These are phyloP conservation scores for Trichoderma sp. DNA, from an alignment of 2,329 filamentous ascomycete species.

Conservation along the genomic window DNA sequence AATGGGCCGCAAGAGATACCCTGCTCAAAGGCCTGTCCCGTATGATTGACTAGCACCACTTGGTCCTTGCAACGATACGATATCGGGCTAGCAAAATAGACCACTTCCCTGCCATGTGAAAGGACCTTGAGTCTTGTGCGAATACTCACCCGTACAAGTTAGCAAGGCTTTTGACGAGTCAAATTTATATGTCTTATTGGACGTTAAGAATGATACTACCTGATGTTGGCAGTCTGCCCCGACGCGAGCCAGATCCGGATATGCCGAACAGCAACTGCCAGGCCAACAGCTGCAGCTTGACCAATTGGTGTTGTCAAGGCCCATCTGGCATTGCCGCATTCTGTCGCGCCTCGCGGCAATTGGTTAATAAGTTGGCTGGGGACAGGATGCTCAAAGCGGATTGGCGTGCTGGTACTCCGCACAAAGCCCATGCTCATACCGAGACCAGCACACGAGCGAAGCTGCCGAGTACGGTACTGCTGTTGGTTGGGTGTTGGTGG, in stretches of 20 bases:
- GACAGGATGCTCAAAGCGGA: background rate
- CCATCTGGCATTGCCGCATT: background rate
- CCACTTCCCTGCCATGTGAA: background rate
- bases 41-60: background rate
- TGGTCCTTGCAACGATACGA: background rate
- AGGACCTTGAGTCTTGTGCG: background rate
- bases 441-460: background rate
- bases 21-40: background rate
- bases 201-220: background rate
- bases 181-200: background rate
- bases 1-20: background rate
- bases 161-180: background rate
- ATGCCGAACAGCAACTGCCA: background rate
- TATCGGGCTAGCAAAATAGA: background rate
- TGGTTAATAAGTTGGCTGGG: background rate
- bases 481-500: background rate
- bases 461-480: background rate
- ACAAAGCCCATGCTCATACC: background rate
- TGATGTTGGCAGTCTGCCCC: background rate
- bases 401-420: background rate
- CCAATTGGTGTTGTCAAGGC: background rate
- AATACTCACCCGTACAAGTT: background rate
- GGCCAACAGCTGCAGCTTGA: background rate
- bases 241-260: conserved; percentile 1
- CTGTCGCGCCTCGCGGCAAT: conserved; percentile 9